Evolutionary conservation across 768 basidiomycete species (phyloP), one percentile per base, ranked within the genome.

Genomic region (Mycena galericulata): DNA sequence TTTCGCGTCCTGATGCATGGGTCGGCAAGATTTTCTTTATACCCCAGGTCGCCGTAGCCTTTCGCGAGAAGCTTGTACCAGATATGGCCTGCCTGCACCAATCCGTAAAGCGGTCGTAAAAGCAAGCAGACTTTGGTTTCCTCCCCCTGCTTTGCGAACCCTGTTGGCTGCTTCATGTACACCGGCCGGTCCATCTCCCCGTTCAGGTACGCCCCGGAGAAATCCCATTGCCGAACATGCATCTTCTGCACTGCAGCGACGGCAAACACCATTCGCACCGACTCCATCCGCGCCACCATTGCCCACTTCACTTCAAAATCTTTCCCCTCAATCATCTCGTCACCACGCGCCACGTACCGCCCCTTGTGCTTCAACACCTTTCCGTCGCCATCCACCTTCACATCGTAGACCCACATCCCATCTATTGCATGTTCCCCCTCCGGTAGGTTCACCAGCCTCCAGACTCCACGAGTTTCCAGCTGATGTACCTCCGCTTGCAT

Each of bases 351-450:
- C 22, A 86, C 82, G 3, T 86, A 74, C 2, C 80, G 57, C 2
- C 79, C 84, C 69, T 85, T 85, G 76, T 80, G 78, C 11, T 75
- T 67, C 1, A 69, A 43, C n/a, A 83, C 70, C 0, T 72, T 53
- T 11, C 83, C 83, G 0, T 69, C 72, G 46, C 18, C 83, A 15
- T 66, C 70, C 66, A 78, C 84, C 9, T 85, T 82, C 81, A 81
- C 83, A 8, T 49, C 38, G 24, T 36, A 60, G 1, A 59, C 58
- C 58, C 58, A 59, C 58, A 59, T 59, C 20, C 58, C 56, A n/a
- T 57, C 38, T 24, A 41, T 54, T 29, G 53, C 24, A 20, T 36
- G 63, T 18, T 45, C 30, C 12, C 63, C 68, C 24, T 10, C 49
- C 3, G 68, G 68, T 46, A 60, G 36, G 32, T 65, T 26, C 3